Percentiles rank a stretch among this genome's conserved stretches.
Evolutionary conservation across 2,329 filamentous ascomycete genomes (phyloP).

Genomic region (Neurospora sp.): DNA sequence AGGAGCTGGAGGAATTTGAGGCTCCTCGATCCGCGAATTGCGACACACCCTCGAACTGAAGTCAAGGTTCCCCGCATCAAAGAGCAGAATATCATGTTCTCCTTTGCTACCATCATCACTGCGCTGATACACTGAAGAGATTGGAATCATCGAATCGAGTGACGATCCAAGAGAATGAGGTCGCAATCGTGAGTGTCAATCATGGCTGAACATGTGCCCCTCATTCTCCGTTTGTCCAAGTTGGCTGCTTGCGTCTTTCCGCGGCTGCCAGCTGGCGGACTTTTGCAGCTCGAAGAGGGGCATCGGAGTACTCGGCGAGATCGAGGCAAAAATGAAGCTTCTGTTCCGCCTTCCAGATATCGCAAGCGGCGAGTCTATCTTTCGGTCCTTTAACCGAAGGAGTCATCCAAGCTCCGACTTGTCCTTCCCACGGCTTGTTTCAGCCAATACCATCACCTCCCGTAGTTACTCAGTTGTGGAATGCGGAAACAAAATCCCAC

Average conservation of each 20-base stretch:
- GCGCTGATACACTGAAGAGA: neutral
- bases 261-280: neutral
- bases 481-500: no score
- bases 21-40: slow-evolving; percentile 10
- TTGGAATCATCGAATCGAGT: neutral
- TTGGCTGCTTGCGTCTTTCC: neutral
- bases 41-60: neutral
- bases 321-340: neutral
- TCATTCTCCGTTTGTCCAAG: neutral
- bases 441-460: neutral
- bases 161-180: neutral
- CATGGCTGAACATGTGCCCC: neutral
- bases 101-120: neutral
- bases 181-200: neutral
- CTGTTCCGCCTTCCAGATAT: neutral
- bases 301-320: neutral
- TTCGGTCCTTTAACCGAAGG: neutral
- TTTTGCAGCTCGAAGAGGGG: neutral
- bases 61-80: slow-evolving; percentile 8
- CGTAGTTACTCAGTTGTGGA: neutral
- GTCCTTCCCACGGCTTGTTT: neutral
- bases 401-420: neutral
- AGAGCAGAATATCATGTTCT: neutral
- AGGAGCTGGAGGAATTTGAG: slow-evolving; percentile 9
- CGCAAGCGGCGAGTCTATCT: neutral